Conservation (phyloP, 495 filamentous ascomycete species). For the Hypomontagnella monticulosa region DNA sequence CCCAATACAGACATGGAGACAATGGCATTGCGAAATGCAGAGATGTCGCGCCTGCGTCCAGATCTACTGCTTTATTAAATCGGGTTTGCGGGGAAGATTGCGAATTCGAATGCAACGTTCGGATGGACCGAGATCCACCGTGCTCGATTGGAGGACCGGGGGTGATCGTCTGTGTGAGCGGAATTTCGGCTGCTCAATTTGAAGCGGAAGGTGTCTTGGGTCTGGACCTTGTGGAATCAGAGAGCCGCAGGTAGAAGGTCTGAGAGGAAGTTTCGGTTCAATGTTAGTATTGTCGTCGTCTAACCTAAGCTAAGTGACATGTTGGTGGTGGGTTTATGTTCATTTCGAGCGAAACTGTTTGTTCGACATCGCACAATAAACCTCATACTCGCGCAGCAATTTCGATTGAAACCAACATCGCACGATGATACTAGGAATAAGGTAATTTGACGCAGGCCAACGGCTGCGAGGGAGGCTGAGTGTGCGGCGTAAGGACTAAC, state of each 20-base stretch:
- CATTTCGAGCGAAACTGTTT: too few species aligned
- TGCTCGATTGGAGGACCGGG: constrained; percentile 7
- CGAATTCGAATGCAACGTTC: constrained; percentile 30
- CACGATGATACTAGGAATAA: constrained; percentile 20
- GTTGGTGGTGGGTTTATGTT: too few species aligned
- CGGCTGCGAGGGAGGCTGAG: constrained; percentile 30
- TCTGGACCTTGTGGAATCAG: background rate
- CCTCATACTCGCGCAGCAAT: constrained; percentile 5
- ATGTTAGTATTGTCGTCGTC: too few species aligned
- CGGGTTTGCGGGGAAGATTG: constrained; percentile 41
- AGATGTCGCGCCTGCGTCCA: constrained; percentile 16
- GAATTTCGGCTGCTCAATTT: constrained; percentile 36
- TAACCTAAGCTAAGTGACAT: too few species aligned
- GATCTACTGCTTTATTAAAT: constrained; percentile 31
- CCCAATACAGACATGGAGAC: constrained; percentile 8
- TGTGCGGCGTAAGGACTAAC: constrained; percentile 23
- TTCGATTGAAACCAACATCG: constrained; percentile 28
- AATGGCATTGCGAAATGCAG: constrained; percentile 6
- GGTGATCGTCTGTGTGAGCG: constrained; percentile 13
- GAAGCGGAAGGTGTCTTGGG: constrained; percentile 41
- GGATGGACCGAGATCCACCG: constrained; percentile 28
- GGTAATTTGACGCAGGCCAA: constrained; percentile 19
- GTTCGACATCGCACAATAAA: constrained; percentile 16
- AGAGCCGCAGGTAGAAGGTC: too few species aligned
- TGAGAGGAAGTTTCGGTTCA: background rate